Percentiles rank a stretch among this genome's conserved stretches.
Evolutionary conservation across 345 rosid genomes (phyloP).

Genomic region (Salix dunnii): DNA sequence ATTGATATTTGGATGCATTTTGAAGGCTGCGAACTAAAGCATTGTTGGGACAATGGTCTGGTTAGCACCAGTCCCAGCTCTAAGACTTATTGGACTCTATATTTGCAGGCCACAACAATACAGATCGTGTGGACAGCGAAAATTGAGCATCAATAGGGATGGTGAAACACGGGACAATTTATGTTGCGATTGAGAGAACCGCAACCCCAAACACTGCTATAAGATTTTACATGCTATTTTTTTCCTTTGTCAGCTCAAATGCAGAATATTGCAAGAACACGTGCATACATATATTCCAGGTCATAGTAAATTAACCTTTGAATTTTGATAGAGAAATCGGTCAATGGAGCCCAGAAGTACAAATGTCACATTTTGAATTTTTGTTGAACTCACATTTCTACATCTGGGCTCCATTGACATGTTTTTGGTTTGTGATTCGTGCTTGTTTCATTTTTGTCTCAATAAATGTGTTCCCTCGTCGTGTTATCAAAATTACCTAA

Average conservation of each 20-base stretch:
- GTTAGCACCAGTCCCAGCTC: background rate
- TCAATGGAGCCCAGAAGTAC: background rate
- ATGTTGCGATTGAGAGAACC: background rate
- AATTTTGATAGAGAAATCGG: background rate
- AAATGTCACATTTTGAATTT: background rate
- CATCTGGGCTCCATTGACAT: background rate
- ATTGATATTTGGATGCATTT: background rate
- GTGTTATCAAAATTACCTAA: too few relatives aligned
- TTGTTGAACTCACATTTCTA: background rate
- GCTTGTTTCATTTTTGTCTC: background rate
- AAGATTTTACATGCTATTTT: background rate
- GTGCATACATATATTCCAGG: background rate
- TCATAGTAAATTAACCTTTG: background rate
- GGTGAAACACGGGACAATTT: background rate
- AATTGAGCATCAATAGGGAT: background rate
- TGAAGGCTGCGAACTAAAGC: background rate
- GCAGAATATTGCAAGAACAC: background rate
- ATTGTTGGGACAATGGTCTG: background rate
- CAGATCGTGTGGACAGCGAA: background rate
- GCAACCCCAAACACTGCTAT: background rate
- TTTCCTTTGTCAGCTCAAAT: background rate
- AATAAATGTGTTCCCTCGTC: too few relatives aligned
- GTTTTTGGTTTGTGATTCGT: background rate
- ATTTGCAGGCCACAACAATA: background rate
- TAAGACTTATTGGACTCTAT: background rate